Evolutionary conservation across 129 eudicot species (phyloP).

Genomic region (Artemisia argyi): DNA sequence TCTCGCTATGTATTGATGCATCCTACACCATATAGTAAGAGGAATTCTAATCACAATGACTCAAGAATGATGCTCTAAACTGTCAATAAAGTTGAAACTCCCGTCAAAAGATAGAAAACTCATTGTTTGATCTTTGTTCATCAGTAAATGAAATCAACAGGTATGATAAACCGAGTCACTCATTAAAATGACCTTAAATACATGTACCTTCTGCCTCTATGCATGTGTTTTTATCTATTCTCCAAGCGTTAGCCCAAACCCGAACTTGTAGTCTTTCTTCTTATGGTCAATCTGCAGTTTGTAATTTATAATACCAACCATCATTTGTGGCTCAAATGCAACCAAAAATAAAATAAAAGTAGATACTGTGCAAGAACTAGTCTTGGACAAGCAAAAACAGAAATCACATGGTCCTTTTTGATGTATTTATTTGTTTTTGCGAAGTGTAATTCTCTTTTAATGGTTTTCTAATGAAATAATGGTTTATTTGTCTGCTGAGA

Average conservation of each 20-base stretch:
- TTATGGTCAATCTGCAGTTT: conserved; percentile 66
- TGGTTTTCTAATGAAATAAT: background rate
- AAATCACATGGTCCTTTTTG: background rate
- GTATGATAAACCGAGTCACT: background rate
- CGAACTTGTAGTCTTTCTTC: conserved; percentile 90
- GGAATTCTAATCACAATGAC: background rate
- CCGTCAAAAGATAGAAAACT: background rate
- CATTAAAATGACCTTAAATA: background rate
- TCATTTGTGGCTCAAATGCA: too few species aligned
- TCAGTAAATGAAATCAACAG: background rate
- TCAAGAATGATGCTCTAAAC: background rate
- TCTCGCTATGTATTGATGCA: conserved; percentile 4
- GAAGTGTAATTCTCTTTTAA: background rate
- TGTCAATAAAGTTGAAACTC: background rate
- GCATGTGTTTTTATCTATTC: conserved; percentile 42
- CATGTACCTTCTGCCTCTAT: background rate
- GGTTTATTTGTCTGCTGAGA: background rate
- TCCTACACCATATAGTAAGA: conserved; percentile 2
- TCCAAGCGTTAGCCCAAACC: conserved; percentile 82
- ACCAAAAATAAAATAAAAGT: too few species aligned
- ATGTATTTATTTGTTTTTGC: background rate
- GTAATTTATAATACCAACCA: too few species aligned
- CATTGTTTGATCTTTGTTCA: background rate
- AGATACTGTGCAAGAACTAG: too few species aligned
- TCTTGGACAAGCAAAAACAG: background rate